A percentile compares a stretch with the other conserved stretches of the same genome.
Conservation (phyloP, 2,329 filamentous ascomycete species). For the Neopestalotiopsis sp. region DNA sequence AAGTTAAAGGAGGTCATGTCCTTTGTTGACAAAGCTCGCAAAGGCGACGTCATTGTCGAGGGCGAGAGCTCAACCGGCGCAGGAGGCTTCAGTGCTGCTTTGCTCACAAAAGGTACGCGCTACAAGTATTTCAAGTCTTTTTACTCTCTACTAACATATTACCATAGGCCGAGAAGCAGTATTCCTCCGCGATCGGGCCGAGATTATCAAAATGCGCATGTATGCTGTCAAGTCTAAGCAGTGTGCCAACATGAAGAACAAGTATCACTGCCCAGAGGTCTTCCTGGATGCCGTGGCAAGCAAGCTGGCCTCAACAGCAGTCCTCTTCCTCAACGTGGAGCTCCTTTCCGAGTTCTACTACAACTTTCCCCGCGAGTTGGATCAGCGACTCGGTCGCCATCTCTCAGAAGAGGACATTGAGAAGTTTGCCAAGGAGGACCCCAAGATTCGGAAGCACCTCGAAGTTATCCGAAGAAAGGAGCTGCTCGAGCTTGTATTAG, state of each 20-base stretch:
- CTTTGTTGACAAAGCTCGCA: slow-evolving; percentile 89
- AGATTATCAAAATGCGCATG: slow-evolving; percentile 89
- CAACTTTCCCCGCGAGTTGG: slow-evolving; percentile 92
- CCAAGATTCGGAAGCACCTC: slow-evolving; percentile 84
- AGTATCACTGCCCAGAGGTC: slow-evolving; percentile 95
- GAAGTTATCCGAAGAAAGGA: slow-evolving; percentile 94
- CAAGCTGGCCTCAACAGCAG: slow-evolving; percentile 92
- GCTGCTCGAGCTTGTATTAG: slow-evolving; percentile 86
- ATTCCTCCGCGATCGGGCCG: slow-evolving; percentile 90
- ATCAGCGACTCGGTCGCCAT: slow-evolving; percentile 82
- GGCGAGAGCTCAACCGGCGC: slow-evolving; percentile 84
- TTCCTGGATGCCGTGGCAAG: slow-evolving; percentile 97
- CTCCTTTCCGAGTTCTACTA: slow-evolving; percentile 97
- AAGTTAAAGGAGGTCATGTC: slow-evolving; percentile 88
- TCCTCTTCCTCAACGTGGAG: slow-evolving; percentile 97
- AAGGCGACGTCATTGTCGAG: slow-evolving; percentile 83
- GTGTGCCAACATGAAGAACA: slow-evolving; percentile 82
- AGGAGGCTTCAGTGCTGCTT: slow-evolving; percentile 88
- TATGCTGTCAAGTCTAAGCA: slow-evolving; percentile 89
- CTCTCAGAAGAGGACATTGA: slow-evolving; percentile 82
- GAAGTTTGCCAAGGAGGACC: slow-evolving; percentile 89
- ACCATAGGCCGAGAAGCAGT: slow-evolving; percentile 82
- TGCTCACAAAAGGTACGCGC: slow-evolving; percentile 77
- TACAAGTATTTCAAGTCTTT: not conserved
- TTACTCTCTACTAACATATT: slow-evolving; percentile 30